Percentiles rank a stretch among this genome's conserved stretches.
Conservation (phyloP, 306 rosid genomes). For the Arachis stenosperma region DNA sequence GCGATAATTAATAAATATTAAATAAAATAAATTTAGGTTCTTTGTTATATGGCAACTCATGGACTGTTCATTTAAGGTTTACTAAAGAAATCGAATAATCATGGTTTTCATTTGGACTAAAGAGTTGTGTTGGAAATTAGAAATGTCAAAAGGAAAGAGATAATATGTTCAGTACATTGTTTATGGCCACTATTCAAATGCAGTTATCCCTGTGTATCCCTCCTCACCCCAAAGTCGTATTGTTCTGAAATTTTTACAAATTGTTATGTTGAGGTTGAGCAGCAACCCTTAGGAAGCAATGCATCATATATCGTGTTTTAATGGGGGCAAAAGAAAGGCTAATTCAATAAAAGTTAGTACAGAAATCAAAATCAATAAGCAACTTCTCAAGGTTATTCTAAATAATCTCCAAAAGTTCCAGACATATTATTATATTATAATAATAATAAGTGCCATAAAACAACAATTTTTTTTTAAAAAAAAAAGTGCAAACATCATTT, state of each 20-base stretch:
- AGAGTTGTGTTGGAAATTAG: neutral
- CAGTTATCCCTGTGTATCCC: conserved; percentile 43
- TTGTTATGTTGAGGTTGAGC: conserved; percentile 47
- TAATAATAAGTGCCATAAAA: neutral
- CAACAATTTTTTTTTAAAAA: neutral
- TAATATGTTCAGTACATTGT: neutral
- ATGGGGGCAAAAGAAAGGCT: neutral
- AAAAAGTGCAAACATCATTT: neutral
- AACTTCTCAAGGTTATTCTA: neutral
- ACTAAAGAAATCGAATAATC: no score
- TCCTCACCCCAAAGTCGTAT: conserved; percentile 61
- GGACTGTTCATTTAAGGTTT: neutral
- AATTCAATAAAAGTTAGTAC: neutral
- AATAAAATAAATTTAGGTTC: no score
- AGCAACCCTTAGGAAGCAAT: conserved; percentile 16
- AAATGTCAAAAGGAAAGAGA: neutral
- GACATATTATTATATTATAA: neutral
- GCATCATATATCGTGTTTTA: no score
- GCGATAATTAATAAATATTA: no score
- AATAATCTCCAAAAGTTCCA: neutral
- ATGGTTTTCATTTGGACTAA: neutral
- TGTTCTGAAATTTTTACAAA: conserved; percentile 55
- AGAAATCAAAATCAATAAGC: conserved; percentile 13
- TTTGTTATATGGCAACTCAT: neutral
- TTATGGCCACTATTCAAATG: conserved; percentile 45